Percentiles rank a stretch among this genome's conserved stretches.
These are phyloP conservation scores for Rhynchosporium secalis DNA, from an alignment of 2,329 filamentous ascomycete genomes.

Conservation along the genomic window DNA sequence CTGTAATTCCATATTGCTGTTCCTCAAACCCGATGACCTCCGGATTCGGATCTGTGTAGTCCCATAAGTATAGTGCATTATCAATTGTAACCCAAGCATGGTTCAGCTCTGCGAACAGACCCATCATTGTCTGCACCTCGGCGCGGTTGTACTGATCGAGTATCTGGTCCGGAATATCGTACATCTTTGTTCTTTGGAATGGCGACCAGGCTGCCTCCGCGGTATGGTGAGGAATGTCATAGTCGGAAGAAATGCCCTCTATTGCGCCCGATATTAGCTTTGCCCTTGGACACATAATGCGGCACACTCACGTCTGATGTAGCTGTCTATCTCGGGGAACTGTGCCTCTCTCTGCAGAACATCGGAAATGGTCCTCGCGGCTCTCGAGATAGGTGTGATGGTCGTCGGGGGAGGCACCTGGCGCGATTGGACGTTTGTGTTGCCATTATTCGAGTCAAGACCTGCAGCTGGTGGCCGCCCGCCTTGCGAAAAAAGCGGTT, in stretches of 20 bases:
- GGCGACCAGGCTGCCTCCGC: slow-evolving; percentile 75
- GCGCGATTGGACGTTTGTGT: slow-evolving; percentile 29
- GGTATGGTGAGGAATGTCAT: slow-evolving; percentile 67
- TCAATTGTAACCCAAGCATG: slow-evolving; percentile 97
- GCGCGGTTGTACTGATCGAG: slow-evolving; percentile 90
- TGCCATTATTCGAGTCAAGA: slow-evolving; percentile 22
- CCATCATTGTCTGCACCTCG: slow-evolving; percentile 89
- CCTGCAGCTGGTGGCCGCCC: slow-evolving; percentile 14
- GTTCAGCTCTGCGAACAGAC: slow-evolving; percentile 89
- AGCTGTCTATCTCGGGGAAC: slow-evolving; percentile 87
- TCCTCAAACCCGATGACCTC: slow-evolving; percentile 92
- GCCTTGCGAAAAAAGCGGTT: slow-evolving; percentile 49
- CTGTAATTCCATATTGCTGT: slow-evolving; percentile 81
- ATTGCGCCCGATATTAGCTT: slow-evolving; percentile 35
- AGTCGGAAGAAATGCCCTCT: slow-evolving; percentile 91
- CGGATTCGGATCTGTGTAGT: slow-evolving; percentile 90
- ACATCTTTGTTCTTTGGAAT: slow-evolving; percentile 83
- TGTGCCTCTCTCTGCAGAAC: slow-evolving; percentile 73
- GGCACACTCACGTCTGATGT: slow-evolving; percentile 73
- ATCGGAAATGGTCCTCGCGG: slow-evolving; percentile 79
- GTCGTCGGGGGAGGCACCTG: slow-evolving; percentile 39
- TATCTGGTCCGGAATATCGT: slow-evolving; percentile 87
- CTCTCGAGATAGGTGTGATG: slow-evolving; percentile 74
- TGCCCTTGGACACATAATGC: slow-evolving; percentile 1
- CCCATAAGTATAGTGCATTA: slow-evolving; percentile 95